phyloP scores from a whole-genome alignment of 2,329 filamentous ascomycete species.

The Sclerotinia borealis region DNA sequence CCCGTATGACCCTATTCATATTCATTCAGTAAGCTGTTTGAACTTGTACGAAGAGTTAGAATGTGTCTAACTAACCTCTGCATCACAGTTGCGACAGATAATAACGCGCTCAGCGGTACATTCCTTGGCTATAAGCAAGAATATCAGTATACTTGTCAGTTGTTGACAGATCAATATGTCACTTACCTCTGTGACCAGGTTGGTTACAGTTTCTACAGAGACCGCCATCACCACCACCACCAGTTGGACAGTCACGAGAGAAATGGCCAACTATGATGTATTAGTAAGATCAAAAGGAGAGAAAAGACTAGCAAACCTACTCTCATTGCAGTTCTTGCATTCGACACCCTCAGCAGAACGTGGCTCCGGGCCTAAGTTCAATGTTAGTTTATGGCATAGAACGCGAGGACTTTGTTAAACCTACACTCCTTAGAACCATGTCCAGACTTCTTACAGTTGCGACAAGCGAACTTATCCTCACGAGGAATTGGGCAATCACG shows the following conservation, averaged over 20 bases:
- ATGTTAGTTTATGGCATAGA: slow-evolving; percentile 1
- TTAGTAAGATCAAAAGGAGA: neutral
- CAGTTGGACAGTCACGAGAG: slow-evolving; percentile 57
- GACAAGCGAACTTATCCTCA: slow-evolving; percentile 59
- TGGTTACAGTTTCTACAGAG: slow-evolving; percentile 59
- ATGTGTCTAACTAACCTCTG: slow-evolving; percentile 33
- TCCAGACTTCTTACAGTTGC: slow-evolving; percentile 52
- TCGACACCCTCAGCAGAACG: slow-evolving; percentile 46
- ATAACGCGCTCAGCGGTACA: slow-evolving; percentile 36
- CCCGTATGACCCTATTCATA: slow-evolving; percentile 43
- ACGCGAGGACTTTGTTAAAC: neutral
- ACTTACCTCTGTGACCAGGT: slow-evolving; percentile 47
- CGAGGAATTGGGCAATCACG: slow-evolving; percentile 62
- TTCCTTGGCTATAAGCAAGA: slow-evolving; percentile 35
- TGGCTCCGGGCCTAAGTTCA: slow-evolving; percentile 40
- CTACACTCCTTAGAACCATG: slow-evolving; percentile 32
- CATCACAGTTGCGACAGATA: slow-evolving; percentile 52
- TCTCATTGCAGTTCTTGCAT: slow-evolving; percentile 33
- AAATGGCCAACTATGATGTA: slow-evolving; percentile 52
- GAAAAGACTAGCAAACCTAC: slow-evolving; percentile 16
- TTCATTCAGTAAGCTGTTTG: neutral
- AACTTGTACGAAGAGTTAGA: neutral
- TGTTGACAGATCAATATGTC: neutral
- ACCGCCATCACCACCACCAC: slow-evolving; percentile 45
- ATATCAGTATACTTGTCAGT: neutral